Evolutionary conservation across 257 asterid species (phyloP).

Genomic region (Scutellaria barbata): DNA sequence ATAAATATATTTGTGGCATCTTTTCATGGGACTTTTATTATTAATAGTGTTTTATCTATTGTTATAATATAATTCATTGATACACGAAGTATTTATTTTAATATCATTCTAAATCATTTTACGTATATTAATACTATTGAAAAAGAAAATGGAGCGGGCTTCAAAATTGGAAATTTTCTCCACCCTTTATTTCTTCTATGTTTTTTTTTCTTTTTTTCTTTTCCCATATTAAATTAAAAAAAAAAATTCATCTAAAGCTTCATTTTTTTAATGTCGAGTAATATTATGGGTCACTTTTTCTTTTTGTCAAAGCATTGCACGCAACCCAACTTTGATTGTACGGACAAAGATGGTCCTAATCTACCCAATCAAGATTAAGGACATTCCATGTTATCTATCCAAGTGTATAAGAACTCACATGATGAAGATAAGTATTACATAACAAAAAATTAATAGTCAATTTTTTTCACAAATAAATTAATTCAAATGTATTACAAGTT

Average conservation of each 20-base stretch:
- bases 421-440: no score
- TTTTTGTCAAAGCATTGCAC: constrained; percentile 41
- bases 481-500: no score
- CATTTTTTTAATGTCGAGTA: background rate
- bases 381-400: no score
- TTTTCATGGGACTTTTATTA: background rate
- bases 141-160: background rate
- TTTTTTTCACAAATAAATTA: no score
- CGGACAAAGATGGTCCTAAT: constrained; percentile 35
- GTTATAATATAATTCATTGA: background rate
- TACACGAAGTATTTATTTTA: background rate
- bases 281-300: constrained; percentile 32
- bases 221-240: background rate
- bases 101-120: no score
- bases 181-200: constrained; percentile 35
- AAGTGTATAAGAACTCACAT: no score
- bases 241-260: constrained; percentile 9
- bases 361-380: constrained; percentile 25
- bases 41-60: background rate
- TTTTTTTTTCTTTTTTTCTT: background rate
- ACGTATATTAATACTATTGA: background rate
- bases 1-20: no score
- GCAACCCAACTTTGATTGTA: constrained; percentile 42
- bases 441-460: no score
- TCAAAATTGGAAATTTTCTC: background rate